phyloP scores from a whole-genome alignment of 345 rosid species.

The Pistacia vera region DNA sequence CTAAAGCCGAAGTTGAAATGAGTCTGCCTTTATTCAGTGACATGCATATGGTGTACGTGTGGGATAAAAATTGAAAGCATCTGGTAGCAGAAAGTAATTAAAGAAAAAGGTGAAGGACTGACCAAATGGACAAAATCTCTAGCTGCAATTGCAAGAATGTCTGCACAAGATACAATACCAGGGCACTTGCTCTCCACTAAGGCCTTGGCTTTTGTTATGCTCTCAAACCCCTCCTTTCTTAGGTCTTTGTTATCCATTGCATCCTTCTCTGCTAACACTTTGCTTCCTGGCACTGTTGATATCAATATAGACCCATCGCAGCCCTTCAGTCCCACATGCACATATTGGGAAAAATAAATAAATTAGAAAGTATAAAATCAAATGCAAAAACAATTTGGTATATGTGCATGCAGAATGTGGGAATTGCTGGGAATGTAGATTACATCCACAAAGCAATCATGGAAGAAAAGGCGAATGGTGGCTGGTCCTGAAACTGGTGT shows the following conservation, averaged over 20 bases:
- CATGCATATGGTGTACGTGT: not conserved
- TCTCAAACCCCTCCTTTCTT: conserved; percentile 68
- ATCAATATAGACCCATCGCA: conserved; percentile 84
- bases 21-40: not conserved
- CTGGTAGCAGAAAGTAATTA: not conserved
- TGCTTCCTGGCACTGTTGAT: conserved; percentile 61
- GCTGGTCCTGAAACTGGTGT: conserved; percentile 80
- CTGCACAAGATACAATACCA: conserved; percentile 82
- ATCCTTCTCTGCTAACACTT: conserved; percentile 66
- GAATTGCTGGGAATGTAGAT: not conserved
- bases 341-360: not conserved
- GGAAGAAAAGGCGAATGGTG: conserved; percentile 91
- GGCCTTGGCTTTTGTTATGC: conserved; percentile 60
- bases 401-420: conserved; percentile 4
- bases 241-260: conserved; percentile 70
- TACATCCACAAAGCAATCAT: conserved; percentile 93
- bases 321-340: conserved; percentile 46
- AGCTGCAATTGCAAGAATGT: conserved; percentile 84
- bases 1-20: not conserved
- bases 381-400: not conserved
- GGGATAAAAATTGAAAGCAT: not conserved
- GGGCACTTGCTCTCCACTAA: conserved; percentile 83
- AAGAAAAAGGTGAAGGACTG: conserved; percentile 1
- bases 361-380: no score
- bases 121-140: conserved; percentile 79